These are phyloP conservation scores for Jackrogersella multiformis DNA, from an alignment of 495 filamentous ascomycete species.

Conservation along the genomic window DNA sequence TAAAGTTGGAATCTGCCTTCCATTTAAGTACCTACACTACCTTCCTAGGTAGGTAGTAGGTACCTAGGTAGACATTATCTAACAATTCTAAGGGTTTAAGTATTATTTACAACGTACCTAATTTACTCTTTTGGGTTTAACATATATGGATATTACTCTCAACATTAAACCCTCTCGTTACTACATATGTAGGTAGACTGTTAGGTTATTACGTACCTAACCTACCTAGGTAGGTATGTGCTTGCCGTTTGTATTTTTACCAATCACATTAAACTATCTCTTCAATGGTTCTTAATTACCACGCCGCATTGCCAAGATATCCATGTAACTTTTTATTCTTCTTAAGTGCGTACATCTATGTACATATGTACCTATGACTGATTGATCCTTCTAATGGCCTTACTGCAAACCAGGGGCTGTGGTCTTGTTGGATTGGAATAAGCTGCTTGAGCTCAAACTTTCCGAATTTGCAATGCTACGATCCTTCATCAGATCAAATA, in stretches of 20 bases:
- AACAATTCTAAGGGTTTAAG: conserved; percentile 13
- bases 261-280: conserved; percentile 8
- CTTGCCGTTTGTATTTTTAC: conserved; percentile 4
- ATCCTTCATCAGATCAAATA: background rate
- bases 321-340: background rate
- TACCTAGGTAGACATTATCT: too few relatives aligned
- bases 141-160: background rate
- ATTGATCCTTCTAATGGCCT: background rate
- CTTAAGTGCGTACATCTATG: too few relatives aligned
- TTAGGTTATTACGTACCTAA: too few relatives aligned
- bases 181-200: too few relatives aligned
- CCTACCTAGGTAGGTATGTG: background rate
- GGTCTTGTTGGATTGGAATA: background rate
- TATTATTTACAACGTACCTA: background rate
- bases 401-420: background rate
- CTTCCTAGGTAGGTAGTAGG: too few relatives aligned
- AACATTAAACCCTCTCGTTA: background rate
- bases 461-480: background rate
- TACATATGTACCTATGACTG: too few relatives aligned
- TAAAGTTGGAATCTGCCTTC: conserved; percentile 6
- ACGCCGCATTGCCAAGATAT: conserved; percentile 24
- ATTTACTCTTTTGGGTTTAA: background rate
- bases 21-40: background rate
- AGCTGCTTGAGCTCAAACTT: background rate
- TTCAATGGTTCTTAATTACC: conserved; percentile 1